Percentiles rank a stretch among this genome's conserved stretches.
Conservation (phyloP, 805 yeast genomes). For the Yueomyces sinensis region DNA sequence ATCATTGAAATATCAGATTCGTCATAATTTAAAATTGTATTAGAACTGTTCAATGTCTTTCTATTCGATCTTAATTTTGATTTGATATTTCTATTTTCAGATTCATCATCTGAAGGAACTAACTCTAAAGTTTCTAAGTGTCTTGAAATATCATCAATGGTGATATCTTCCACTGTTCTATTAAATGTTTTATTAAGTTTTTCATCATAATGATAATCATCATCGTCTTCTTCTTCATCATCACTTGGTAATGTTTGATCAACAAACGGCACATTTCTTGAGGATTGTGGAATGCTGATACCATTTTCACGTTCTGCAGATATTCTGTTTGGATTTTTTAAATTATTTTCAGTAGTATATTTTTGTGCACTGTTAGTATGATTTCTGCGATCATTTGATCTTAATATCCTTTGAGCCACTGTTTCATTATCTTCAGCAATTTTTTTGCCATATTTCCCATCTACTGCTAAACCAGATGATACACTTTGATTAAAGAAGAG, state of each 20-base stretch:
- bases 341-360: background rate
- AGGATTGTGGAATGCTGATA: background rate
- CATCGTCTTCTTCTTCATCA: slow-evolving; percentile 24
- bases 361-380: background rate
- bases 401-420: slow-evolving; percentile 14
- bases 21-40: slow-evolving; percentile 14
- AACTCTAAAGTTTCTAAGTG: slow-evolving; percentile 25
- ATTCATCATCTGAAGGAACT: slow-evolving; percentile 8
- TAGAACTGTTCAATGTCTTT: slow-evolving; percentile 6
- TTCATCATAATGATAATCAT: slow-evolving; percentile 25
- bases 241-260: slow-evolving; percentile 20
- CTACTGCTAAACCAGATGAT: background rate
- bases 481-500: slow-evolving; percentile 10
- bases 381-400: slow-evolving; percentile 10
- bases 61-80: background rate
- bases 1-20: slow-evolving; percentile 26
- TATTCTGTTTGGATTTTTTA: background rate
- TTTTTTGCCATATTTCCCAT: background rate
- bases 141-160: slow-evolving; percentile 26
- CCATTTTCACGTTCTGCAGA: background rate
- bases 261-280: slow-evolving; percentile 14
- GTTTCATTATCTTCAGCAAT: background rate
- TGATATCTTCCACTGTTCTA: slow-evolving; percentile 26
- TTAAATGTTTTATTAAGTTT: slow-evolving; percentile 25
- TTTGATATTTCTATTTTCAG: slow-evolving; percentile 1